Evolutionary conservation across 2,329 filamentous ascomycete genomes (phyloP), one percentile per base, ranked within the genome.

Genomic region (Ilyonectria mors-panacis): DNA sequence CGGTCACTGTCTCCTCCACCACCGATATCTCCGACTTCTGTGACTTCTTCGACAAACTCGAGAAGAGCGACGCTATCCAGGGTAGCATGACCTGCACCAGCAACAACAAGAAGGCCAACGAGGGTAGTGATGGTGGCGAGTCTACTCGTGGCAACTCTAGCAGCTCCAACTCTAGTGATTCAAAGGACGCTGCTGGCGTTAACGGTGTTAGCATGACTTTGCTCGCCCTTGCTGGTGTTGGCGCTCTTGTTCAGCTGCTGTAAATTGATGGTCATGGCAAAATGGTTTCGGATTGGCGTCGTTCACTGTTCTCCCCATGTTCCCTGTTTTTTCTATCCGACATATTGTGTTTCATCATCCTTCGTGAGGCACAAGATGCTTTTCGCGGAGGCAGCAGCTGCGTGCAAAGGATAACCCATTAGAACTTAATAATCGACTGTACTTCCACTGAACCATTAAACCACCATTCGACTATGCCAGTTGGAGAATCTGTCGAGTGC

Each of bases 1-100:
- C 88, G 68, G 92, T 94, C 80, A 91, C 91, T 77, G 84, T 93
- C 73, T 85, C 90, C 75, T 91, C 87, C 73, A 93, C 91, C 59
- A 86, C 85, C 66, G 85, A 92, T 69, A 90, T 93, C 70, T 70
- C 71, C 65, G 76, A 80, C 64, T 89, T 93, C 85, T 78, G 81
- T 59, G 72, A 78, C 35, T 88, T 92, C 79, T 79, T 88, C 65
- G 76, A 84, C 68, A 78, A 85, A 39, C 71, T 76, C 37, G 78
- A 79, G 70, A 67, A 79, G 17, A 79, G 81, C 59, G 81, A 79
- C 59, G 79, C 83, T 57, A 78, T 83, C 50, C 74, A 80, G 62
- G 88, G 88, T 71, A 69, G 75, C 65, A 79, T 79, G 70, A 80
- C 75, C 35, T 91, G 88, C 84, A 80, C 80, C 30, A 83, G 83